Percentiles rank a stretch among this genome's conserved stretches.
These are phyloP conservation scores for Emmonsiellopsis sp. DNA, from an alignment of 2,329 filamentous ascomycete species.

Conservation along the genomic window DNA sequence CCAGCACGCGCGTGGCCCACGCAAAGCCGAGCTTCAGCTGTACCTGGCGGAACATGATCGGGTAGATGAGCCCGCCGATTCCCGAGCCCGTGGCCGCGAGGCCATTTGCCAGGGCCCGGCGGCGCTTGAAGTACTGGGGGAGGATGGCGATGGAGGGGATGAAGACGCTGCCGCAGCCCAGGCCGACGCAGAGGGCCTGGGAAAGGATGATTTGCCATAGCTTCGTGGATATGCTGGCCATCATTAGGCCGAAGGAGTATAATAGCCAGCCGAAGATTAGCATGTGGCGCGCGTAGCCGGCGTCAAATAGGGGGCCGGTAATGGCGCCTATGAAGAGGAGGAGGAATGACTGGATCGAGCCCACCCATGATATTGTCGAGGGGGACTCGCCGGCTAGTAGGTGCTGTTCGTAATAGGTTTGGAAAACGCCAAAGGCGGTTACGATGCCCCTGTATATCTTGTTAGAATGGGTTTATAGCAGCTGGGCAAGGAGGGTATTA, in stretches of 20 bases:
- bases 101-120: conserved; percentile 50
- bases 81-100: conserved; percentile 52
- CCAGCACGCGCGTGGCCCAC: conserved; percentile 46
- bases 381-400: conserved; percentile 33
- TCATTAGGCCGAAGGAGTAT: conserved; percentile 42
- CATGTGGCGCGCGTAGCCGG: conserved; percentile 36
- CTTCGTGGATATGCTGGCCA: conserved; percentile 44
- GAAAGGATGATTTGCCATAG: conserved; percentile 48
- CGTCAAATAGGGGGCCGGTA: conserved; percentile 46
- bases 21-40: conserved; percentile 45
- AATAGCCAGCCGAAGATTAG: conserved; percentile 38
- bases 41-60: conserved; percentile 37
- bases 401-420: conserved; percentile 43
- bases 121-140: conserved; percentile 56
- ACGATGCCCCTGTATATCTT: conserved; percentile 36
- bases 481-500: conserved; percentile 15
- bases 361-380: conserved; percentile 46
- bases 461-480: background rate
- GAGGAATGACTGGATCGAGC: conserved; percentile 44
- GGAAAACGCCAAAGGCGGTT: conserved; percentile 46
- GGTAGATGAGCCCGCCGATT: conserved; percentile 46
- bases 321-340: conserved; percentile 44
- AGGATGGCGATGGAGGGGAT: conserved; percentile 56
- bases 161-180: conserved; percentile 55
- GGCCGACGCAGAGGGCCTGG: conserved; percentile 43